Evolutionary conservation across 768 basidiomycete species (phyloP).

Genomic region (Chalciporus piperatus): DNA sequence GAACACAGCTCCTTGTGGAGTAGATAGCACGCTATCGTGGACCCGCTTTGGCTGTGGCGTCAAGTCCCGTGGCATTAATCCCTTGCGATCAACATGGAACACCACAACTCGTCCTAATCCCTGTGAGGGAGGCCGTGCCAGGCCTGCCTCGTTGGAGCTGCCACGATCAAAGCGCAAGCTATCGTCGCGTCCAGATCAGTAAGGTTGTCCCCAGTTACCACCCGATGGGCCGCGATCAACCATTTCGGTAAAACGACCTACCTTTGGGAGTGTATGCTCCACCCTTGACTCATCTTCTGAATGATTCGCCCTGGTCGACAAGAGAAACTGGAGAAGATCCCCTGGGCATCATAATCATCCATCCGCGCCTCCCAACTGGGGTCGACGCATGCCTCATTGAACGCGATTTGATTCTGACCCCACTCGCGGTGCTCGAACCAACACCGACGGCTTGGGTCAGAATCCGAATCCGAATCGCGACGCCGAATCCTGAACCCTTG

Average conservation of each 20-base stretch:
- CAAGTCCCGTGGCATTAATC: too few relatives aligned
- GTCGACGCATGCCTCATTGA: background rate
- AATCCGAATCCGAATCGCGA: too few relatives aligned
- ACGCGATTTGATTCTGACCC: background rate
- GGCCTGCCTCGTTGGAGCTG: slow-evolving; percentile 4
- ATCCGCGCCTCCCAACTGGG: background rate
- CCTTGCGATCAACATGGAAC: too few relatives aligned
- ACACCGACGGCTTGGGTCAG: background rate
- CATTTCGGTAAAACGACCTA: background rate
- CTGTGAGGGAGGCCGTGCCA: slow-evolving; percentile 3
- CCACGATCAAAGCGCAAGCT: background rate
- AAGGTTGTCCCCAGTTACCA: background rate
- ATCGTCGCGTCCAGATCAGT: background rate
- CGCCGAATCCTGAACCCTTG: too few relatives aligned
- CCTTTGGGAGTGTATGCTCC: background rate
- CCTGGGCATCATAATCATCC: background rate
- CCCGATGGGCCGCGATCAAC: background rate
- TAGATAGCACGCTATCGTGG: background rate
- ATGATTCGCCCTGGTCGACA: too few relatives aligned
- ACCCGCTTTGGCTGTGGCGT: background rate
- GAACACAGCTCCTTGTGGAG: slow-evolving; percentile 3
- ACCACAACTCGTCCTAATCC: too few relatives aligned
- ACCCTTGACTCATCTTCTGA: background rate
- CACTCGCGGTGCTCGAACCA: background rate
- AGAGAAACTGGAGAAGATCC: too few relatives aligned